Evolutionary conservation across 306 rosid genomes (phyloP), one percentile per base, ranked within the genome.

Genomic region (Vicia sativa): DNA sequence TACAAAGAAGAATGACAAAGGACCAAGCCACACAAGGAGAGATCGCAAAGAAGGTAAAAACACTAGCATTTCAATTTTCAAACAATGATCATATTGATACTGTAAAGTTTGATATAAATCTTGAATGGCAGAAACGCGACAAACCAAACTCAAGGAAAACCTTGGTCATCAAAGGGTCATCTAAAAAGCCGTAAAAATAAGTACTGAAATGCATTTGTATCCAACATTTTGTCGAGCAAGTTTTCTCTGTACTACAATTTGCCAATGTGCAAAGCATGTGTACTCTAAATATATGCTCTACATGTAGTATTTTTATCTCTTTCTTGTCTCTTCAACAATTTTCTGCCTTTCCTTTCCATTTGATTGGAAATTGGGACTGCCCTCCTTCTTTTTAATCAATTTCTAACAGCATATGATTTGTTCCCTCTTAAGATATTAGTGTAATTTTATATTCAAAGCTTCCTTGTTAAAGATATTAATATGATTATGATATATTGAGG

Each of bases 91-190:
- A 7, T 42, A 28, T 37, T 74, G 45, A 55, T 39, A 44, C 45
- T 19, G 25, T 48, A 12, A 55, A 67, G 65, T 59, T 60, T 49
- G 31, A 61, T 18, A 67, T 64, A 57, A 62, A 7, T 21, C 53
- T 46, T 68, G 71, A 73, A 72, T 62, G 76, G 73, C 92, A 89
- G 96, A 76, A 75, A 71, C 76, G 77, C 65, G 59, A 66, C 28
- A 67, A 56, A 1, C 38, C 69, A 23, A 74, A 67, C 52, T 3
- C 59, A 13, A 64, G 52, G 41, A 84, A 73, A 73, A 68, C 14
- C 67, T n/a, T 55, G 21, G 46, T 74, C 74, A 9, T 53, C 71
- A 78, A 77, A 62, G 62, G 50, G 35, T 46, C 84, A 4, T 75
- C 73, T 41, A 85, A 81, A 92, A 77, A 82, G 77, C 59, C 75